A percentile compares a stretch with the other conserved stretches of the same genome.
Conservation (phyloP, 371 early-diverging fungal species). For the Chytridium lagenaria region DNA sequence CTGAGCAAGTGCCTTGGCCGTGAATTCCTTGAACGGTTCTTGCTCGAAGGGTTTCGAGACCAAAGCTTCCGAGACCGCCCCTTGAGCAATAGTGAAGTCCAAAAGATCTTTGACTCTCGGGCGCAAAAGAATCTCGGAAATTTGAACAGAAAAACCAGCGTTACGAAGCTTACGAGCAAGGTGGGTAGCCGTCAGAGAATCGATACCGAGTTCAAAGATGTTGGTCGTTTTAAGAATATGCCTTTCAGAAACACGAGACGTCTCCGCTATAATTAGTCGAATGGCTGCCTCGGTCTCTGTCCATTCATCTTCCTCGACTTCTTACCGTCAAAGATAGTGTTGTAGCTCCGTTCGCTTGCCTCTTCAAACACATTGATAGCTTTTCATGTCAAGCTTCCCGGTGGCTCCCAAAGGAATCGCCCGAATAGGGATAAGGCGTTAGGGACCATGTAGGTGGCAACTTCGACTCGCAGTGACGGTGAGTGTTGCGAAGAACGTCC, state of each 20-base stretch:
- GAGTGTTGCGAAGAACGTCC: not conserved
- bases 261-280: not conserved
- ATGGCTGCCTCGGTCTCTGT: not conserved
- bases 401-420: not conserved
- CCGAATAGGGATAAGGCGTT: not conserved
- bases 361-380: not conserved
- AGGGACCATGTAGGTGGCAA: not conserved
- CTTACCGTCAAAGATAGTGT: no score
- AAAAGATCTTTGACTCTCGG: not conserved
- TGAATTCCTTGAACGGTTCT: not conserved
- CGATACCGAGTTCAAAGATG: constrained; percentile 2
- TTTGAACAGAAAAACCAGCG: not conserved
- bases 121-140: not conserved
- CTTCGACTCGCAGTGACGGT: not conserved
- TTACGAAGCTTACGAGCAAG: not conserved
- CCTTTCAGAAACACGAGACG: not conserved
- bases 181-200: constrained; percentile 9
- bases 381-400: not conserved
- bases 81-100: not conserved
- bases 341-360: no score
- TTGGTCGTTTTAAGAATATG: not conserved
- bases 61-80: not conserved
- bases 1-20: not conserved
- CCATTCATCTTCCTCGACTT: not conserved
- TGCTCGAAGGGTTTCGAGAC: not conserved